Conservation (phyloP, 345 rosid genomes). For the Excoecaria agallocha region DNA sequence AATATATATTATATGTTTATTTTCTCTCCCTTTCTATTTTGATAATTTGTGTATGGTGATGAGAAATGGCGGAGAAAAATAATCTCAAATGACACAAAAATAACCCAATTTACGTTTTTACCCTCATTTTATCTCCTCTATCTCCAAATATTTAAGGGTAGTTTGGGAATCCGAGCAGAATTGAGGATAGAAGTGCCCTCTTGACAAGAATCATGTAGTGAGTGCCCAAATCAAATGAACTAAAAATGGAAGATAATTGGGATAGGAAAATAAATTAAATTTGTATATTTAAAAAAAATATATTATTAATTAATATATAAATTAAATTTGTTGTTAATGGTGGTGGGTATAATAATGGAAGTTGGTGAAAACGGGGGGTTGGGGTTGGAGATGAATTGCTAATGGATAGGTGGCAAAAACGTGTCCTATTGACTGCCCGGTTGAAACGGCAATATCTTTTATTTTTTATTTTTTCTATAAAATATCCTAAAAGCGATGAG, state of each 20-base stretch:
- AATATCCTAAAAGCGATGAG: not conserved
- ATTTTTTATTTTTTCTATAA: not conserved
- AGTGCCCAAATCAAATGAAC: not conserved
- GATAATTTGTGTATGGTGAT: slow-evolving; percentile 13
- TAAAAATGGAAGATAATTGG: slow-evolving; percentile 4
- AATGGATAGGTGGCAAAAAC: not conserved
- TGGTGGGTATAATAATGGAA: not conserved
- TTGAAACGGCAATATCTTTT: slow-evolving; percentile 35
- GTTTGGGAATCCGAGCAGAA: not conserved
- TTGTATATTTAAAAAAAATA: too few species aligned
- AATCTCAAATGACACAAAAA: not conserved
- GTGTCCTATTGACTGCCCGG: slow-evolving; percentile 22
- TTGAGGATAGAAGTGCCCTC: too few species aligned
- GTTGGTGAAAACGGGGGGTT: slow-evolving; percentile 5
- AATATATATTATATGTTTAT: not conserved
- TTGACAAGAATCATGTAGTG: not conserved
- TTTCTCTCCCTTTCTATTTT: not conserved
- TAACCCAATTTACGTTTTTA: not conserved
- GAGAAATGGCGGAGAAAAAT: not conserved
- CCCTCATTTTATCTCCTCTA: not conserved
- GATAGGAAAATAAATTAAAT: not conserved
- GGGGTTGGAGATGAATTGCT: not conserved
- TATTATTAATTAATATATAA: too few species aligned
- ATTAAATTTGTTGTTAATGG: not conserved
- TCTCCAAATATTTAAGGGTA: slow-evolving; percentile 6